Conservation (phyloP, 2,329 filamentous ascomycete species). For the Graphium sp. region DNA sequence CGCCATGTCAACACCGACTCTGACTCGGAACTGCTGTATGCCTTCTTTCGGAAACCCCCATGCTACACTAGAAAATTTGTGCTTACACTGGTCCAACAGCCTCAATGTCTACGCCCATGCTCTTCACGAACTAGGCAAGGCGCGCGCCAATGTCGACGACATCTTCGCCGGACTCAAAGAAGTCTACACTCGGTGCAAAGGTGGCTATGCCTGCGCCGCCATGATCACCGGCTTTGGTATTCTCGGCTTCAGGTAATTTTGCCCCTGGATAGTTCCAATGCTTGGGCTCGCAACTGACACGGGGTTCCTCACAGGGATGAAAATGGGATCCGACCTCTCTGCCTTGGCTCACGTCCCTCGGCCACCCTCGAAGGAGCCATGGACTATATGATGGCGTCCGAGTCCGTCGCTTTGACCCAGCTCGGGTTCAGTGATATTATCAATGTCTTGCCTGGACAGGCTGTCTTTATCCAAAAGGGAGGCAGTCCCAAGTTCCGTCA, state of each 20-base stretch:
- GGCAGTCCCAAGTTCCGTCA: constrained; percentile 58
- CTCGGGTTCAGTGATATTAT: constrained; percentile 62
- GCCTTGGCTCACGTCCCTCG: constrained; percentile 59
- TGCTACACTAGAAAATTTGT: background rate
- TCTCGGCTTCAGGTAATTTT: constrained; percentile 47
- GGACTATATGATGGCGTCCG: constrained; percentile 86
- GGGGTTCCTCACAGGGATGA: constrained; percentile 9
- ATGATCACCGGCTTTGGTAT: constrained; percentile 73
- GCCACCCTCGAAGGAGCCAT: constrained; percentile 40
- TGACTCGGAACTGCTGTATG: constrained; percentile 61
- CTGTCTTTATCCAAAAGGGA: constrained; percentile 73
- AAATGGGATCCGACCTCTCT: constrained; percentile 66
- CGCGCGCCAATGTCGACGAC: constrained; percentile 62
- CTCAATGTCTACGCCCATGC: constrained; percentile 79
- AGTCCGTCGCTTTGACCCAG: constrained; percentile 69
- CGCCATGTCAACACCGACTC: constrained; percentile 83
- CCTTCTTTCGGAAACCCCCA: background rate
- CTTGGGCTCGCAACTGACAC: constrained; percentile 1
- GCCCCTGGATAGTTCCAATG: background rate
- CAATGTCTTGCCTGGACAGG: constrained; percentile 70
- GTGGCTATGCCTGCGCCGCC: constrained; percentile 64
- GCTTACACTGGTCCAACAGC: constrained; percentile 10
- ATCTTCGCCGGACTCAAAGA: constrained; percentile 55
- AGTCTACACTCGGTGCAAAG: constrained; percentile 58
- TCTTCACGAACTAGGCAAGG: constrained; percentile 64